Conservation (phyloP, 164 flowering plant genomes). For the Vitis riparia region DNA sequence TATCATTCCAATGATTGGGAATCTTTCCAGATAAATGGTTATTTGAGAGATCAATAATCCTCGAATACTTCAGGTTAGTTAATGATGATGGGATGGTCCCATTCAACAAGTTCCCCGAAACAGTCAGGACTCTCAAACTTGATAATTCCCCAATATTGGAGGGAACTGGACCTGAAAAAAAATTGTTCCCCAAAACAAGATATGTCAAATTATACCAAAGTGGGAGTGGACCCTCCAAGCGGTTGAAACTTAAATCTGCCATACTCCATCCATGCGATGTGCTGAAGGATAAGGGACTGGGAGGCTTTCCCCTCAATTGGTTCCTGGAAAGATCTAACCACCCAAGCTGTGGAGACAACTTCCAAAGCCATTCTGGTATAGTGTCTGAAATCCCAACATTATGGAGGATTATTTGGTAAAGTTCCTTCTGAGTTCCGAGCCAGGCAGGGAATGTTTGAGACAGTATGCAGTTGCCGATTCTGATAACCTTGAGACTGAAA, state of each 20-base stretch:
- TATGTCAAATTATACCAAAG: neutral
- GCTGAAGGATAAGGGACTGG: neutral
- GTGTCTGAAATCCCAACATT: conserved; percentile 20
- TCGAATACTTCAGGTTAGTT: neutral
- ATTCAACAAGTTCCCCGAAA: conserved; percentile 20
- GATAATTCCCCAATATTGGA: conserved; percentile 8
- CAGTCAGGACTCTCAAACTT: neutral
- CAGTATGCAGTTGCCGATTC: conserved; percentile 9
- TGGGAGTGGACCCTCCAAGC: conserved; percentile 20
- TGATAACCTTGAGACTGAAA: conserved; percentile 13
- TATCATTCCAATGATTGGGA: conserved; percentile 21
- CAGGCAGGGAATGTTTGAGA: conserved; percentile 25
- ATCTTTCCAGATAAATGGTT: conserved; percentile 26
- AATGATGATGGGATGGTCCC: conserved; percentile 30
- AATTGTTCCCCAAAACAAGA: conserved; percentile 13
- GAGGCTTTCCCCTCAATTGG: conserved; percentile 19
- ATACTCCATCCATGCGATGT: neutral
- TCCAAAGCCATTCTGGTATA: conserved; percentile 23
- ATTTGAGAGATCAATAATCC: conserved; percentile 12
- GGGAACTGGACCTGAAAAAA: conserved; percentile 22
- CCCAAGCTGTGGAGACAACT: neutral
- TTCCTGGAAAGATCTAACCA: conserved; percentile 19
- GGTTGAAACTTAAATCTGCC: conserved; percentile 21
- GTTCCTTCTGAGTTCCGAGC: conserved; percentile 26
- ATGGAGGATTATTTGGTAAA: neutral